phyloP scores from a whole-genome alignment of 2,329 filamentous ascomycete genomes.

The Penicillium thymicola region DNA sequence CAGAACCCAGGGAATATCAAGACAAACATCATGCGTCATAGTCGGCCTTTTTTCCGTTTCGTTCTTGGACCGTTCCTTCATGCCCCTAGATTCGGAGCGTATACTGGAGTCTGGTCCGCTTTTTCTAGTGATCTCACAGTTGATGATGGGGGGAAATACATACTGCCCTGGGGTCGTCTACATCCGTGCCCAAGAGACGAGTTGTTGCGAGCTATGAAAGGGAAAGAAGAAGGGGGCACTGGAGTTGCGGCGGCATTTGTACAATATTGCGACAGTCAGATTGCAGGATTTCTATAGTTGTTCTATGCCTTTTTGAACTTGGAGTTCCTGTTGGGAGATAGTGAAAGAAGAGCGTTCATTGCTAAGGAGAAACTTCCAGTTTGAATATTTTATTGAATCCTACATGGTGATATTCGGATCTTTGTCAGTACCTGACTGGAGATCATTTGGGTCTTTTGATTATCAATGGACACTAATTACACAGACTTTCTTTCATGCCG shows the following conservation, averaged over 20 bases:
- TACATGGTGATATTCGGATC: neutral
- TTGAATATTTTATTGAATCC: neutral
- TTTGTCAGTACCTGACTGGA: neutral
- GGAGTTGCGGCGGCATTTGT: conserved; percentile 15
- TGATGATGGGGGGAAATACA: conserved; percentile 7
- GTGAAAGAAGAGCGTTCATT: neutral
- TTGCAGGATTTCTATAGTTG: neutral
- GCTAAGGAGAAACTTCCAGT: neutral
- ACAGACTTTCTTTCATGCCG: neutral
- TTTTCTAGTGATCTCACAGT: conserved; percentile 3
- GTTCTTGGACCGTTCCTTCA: conserved; percentile 4
- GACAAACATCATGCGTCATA: conserved; percentile 8
- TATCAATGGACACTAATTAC: neutral
- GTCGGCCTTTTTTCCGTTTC: neutral
- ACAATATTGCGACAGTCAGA: conserved; percentile 6
- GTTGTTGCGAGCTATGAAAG: conserved; percentile 6
- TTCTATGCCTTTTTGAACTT: neutral
- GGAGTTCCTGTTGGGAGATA: neutral
- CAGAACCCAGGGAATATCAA: conserved; percentile 12
- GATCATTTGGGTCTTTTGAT: neutral
- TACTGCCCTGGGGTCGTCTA: conserved; percentile 10
- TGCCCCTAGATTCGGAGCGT: conserved; percentile 5
- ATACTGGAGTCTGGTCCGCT: conserved; percentile 11
- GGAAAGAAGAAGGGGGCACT: conserved; percentile 3
- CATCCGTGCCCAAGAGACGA: conserved; percentile 7